These are phyloP conservation scores for Benincasa hispida DNA, from an alignment of 306 rosid species.

Conservation along the genomic window DNA sequence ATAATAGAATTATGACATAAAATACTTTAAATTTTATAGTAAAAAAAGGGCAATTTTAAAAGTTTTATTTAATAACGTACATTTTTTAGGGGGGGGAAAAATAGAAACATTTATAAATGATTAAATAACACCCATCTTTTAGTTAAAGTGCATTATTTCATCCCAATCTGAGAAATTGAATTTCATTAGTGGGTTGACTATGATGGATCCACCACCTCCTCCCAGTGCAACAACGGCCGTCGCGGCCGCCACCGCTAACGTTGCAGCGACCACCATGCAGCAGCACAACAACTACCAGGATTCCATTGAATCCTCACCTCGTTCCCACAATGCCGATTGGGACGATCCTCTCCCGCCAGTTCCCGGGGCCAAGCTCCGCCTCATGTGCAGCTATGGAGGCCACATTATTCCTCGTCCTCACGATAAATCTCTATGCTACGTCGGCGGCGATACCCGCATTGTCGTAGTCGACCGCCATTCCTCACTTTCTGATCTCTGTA, in stretches of 20 bases:
- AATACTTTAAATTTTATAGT: too few species aligned
- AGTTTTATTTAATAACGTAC: background rate
- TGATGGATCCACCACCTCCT: constrained; percentile 2
- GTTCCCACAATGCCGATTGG: constrained; percentile 47
- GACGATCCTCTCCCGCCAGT: constrained; percentile 34
- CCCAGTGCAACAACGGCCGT: constrained; percentile 9
- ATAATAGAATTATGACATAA: background rate
- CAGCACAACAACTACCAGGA: constrained; percentile 28
- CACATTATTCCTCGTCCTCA: constrained; percentile 95
- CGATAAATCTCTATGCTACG: constrained; percentile 73
- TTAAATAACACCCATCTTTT: background rate
- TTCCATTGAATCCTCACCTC: constrained; percentile 46
- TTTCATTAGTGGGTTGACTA: background rate
- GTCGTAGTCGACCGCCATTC: constrained; percentile 61
- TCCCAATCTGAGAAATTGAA: background rate
- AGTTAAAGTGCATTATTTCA: background rate
- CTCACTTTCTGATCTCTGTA: constrained; percentile 45
- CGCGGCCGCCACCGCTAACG: constrained; percentile 10
- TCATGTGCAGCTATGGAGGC: constrained; percentile 98
- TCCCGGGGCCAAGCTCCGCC: constrained; percentile 68
- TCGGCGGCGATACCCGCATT: constrained; percentile 90
- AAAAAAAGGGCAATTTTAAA: background rate
- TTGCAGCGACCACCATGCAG: constrained; percentile 10
- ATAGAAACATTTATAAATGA: background rate
- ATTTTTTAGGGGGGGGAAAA: background rate